A percentile compares a stretch with the other conserved stretches of the same genome.
phyloP scores from a whole-genome alignment of 2,329 filamentous ascomycete species.

The Penicillium sp. region DNA sequence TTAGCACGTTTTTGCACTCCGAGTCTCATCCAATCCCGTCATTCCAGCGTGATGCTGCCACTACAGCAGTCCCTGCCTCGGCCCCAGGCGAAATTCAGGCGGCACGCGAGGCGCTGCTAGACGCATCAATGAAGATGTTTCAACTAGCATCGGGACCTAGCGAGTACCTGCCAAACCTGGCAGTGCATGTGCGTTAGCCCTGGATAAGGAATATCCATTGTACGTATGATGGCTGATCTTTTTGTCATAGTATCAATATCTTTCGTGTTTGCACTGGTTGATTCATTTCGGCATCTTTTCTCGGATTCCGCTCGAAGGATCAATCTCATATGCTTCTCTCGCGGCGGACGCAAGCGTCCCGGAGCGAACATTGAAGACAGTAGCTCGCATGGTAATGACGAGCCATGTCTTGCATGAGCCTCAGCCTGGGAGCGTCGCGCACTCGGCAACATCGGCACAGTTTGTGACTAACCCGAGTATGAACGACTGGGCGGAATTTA shows the following conservation, averaged over 20 bases:
- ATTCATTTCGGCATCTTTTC: slow-evolving; percentile 22
- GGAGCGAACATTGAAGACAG: neutral
- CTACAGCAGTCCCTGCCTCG: neutral
- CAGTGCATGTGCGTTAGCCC: neutral
- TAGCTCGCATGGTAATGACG: neutral
- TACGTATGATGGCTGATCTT: neutral
- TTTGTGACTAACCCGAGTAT: neutral
- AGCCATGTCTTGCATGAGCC: slow-evolving; percentile 5
- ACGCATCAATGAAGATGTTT: slow-evolving; percentile 22
- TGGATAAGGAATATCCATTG: slow-evolving; percentile 1
- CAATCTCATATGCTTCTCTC: neutral
- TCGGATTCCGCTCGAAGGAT: neutral
- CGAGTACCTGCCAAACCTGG: slow-evolving; percentile 16
- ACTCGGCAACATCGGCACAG: neutral
- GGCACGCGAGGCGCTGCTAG: slow-evolving; percentile 21
- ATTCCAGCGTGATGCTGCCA: slow-evolving; percentile 7
- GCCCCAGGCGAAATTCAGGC: slow-evolving; percentile 17
- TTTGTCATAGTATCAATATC: slow-evolving; percentile 22
- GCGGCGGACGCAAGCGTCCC: neutral
- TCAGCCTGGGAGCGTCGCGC: neutral
- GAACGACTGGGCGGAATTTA: neutral
- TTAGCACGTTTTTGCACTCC: neutral
- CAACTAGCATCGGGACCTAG: slow-evolving; percentile 26
- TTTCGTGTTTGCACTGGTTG: slow-evolving; percentile 32
- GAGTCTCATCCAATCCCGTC: slow-evolving; percentile 4